Conservation (phyloP, 306 rosid genomes). For the Mimosa bimucronata region DNA sequence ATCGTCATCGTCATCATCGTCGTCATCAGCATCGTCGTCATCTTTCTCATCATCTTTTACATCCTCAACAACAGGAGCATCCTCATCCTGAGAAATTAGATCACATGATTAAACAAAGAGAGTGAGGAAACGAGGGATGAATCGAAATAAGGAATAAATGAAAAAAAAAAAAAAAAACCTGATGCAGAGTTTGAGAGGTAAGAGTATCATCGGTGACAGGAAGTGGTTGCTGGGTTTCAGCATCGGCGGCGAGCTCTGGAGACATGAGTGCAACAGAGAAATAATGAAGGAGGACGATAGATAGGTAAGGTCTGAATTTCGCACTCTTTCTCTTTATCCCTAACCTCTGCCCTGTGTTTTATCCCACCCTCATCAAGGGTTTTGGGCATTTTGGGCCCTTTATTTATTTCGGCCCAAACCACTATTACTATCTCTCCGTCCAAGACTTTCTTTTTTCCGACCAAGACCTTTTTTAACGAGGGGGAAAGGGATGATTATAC, state of each 20-base stretch:
- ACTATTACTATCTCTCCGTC: neutral
- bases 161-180: constrained; percentile 36
- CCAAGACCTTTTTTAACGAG: no score
- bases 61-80: constrained; percentile 72
- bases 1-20: constrained; percentile 60
- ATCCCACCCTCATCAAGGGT: constrained; percentile 32
- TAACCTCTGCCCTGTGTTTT: constrained; percentile 11
- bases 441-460: neutral
- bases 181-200: constrained; percentile 46
- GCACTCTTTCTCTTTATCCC: neutral
- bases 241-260: constrained; percentile 58
- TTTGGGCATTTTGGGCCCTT: constrained; percentile 43
- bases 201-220: constrained; percentile 45
- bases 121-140: neutral
- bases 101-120: neutral
- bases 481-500: no score
- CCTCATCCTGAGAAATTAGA: constrained; percentile 48
- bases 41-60: constrained; percentile 71
- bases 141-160: neutral
- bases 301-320: constrained; percentile 7
- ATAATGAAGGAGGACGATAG: neutral
- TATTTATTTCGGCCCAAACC: constrained; percentile 11
- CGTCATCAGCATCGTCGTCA: constrained; percentile 54
- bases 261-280: constrained; percentile 35
- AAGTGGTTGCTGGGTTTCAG: constrained; percentile 38